Conservation (phyloP, 1,284 basidiomycete species). For the Ganoderma boninense region DNA sequence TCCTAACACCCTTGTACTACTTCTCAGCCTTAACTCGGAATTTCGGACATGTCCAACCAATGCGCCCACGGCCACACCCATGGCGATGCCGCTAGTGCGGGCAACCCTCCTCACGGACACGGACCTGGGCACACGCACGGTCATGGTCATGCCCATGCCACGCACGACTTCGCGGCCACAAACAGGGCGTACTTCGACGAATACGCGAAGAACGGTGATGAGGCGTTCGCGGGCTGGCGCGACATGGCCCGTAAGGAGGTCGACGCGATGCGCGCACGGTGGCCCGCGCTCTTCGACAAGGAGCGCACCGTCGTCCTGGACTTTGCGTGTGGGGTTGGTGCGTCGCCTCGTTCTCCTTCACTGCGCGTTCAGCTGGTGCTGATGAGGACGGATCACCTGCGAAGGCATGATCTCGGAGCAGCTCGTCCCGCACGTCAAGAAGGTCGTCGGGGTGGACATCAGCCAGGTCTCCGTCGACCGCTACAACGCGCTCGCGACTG, state of each 20-base stretch:
- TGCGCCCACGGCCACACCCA: no score
- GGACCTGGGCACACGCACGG: no score
- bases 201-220: slow-evolving; percentile 38
- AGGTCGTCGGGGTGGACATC: slow-evolving; percentile 75
- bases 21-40: no score
- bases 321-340: slow-evolving; percentile 76
- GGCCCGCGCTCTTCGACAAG: slow-evolving; percentile 55
- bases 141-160: slow-evolving; percentile 11
- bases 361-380: no score
- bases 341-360: slow-evolving; percentile 17
- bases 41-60: not conserved
- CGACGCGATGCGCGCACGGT: slow-evolving; percentile 51
- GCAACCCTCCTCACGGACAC: not conserved
- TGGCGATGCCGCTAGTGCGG: no score
- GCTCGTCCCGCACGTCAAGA: slow-evolving; percentile 60
- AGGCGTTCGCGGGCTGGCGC: slow-evolving; percentile 39
- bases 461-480: slow-evolving; percentile 68
- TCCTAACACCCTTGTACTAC: not conserved
- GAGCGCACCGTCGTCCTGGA: slow-evolving; percentile 67
- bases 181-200: slow-evolving; percentile 46
- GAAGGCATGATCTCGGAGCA: slow-evolving; percentile 64
- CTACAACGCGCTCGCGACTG: slow-evolving; percentile 60
- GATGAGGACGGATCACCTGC: not conserved
- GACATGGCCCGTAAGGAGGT: slow-evolving; percentile 46
- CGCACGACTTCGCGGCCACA: slow-evolving; percentile 35